Base-by-base conservation (phyloP, 176 grass and related monocot genomes). In the Tuctoria greenei region DNA sequence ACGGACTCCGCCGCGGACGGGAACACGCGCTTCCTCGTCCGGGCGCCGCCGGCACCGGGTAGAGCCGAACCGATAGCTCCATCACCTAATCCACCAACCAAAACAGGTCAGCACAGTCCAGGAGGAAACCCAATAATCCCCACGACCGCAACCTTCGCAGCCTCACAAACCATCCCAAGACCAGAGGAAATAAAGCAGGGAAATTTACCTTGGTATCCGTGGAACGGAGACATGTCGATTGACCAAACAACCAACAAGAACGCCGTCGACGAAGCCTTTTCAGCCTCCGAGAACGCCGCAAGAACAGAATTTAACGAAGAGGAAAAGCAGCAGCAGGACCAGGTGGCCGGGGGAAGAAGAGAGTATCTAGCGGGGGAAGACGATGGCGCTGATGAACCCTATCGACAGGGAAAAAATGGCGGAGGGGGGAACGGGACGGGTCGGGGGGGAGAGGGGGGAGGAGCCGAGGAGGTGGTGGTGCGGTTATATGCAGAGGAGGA, bases 1-100 rank as follows among this genome's bases (percentile, higher is more conserved):
- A 60, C 64, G 23, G 54, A 44, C 75, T 73, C 86, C 4, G 39
- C 75, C 15, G 61, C 85, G 0, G 71, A 38, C 17, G 68, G 61
- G 74, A 92, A 81, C 56, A 83, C 78, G 68, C 91, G 90, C 91
- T 98, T 94, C 79, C 89, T 79, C 41, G 77, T 75, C 20, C 73
- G 47, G 44, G 45, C 82, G 66, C 76, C 82, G 44, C 63, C 49
- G 58, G 10, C 55, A 9, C 66, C 63, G 64, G 86, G 63, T 1
- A 66, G 31, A 11, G 50, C 56, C 12, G 62, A 61, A 16, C 61
- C 28, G 8, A 64, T 4, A 40, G 45, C 25, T 17, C 75, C 83
- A 39, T 82, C 90, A 31, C 50, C 83, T 83, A 6, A 36, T 67
- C 57, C 35, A 37, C 43, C 6, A 69, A 12, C 17, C 5, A 42